Evolutionary conservation across 257 asterid genomes (phyloP), one percentile per base, ranked within the genome.

Genomic region (Asclepias syriaca): DNA sequence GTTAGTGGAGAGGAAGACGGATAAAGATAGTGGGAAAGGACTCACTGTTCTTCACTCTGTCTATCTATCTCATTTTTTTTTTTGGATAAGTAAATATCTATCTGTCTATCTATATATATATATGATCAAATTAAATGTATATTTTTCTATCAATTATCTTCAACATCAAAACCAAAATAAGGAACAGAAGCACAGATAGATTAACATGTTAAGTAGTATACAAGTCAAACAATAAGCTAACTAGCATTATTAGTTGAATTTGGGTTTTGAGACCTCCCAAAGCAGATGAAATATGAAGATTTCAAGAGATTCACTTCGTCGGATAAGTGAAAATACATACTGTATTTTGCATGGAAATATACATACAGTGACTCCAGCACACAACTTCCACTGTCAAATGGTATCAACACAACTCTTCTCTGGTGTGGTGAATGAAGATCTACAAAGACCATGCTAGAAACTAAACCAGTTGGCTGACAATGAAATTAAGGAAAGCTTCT

Each of bases 381-480:
- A 55, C 64, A 40, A 12, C 65, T 66, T 56, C 51, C 57, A 74
- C 55, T 53, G 59, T 32, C 37, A 27, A 50, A 22, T 32, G 37
- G 7, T 56, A 72, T 51, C 43, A 54, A 72, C 68, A 51, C 43
- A 54, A 72, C 60, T n/a, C 46, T 72, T 53, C 34, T 68, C 58
- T 5, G 45, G 74, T 39, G 34, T 15, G 46, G 39, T 10, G 55
- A 50, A 46, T 56, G 63, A 49, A 14, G 22, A 68, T 71, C 43
- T 79, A 80, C 59, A 53, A 69, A 69, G 63, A 40, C 72, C 50
- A 50, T 49, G 79, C 66, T 68, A 59, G 50, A 75, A 72, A 51
- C 54, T 66, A 65, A 69, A 76, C 81, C 75, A 57, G 37, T 77
- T 60, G 77, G 76, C 87, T 85, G 89, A 80, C 83, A 82, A 80